Evolutionary conservation across 345 rosid species (phyloP).

Genomic region (Acer yangbiense): DNA sequence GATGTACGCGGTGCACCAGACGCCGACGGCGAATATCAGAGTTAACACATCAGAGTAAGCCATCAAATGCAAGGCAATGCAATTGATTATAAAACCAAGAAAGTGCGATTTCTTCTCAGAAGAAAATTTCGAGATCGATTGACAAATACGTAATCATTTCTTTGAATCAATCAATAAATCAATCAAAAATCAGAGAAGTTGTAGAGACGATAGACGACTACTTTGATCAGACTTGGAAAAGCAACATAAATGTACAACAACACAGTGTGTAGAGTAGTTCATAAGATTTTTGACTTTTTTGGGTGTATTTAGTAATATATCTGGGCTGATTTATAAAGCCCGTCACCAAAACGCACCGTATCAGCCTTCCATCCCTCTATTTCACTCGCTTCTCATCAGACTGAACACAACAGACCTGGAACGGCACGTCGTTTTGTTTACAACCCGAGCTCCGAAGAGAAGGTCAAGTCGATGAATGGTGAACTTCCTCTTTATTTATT

Average conservation of each 20-base stretch:
- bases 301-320: no score
- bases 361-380: no score
- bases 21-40: constrained; percentile 59
- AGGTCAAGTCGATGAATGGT: background rate
- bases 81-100: constrained; percentile 25
- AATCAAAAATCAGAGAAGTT: background rate
- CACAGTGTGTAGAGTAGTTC: no score
- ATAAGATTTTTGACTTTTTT: no score
- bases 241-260: no score
- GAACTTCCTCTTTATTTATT: background rate
- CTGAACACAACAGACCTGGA: no score
- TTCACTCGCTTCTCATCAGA: no score
- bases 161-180: background rate
- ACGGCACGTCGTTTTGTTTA: background rate
- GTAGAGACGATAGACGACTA: background rate
- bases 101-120: constrained; percentile 15
- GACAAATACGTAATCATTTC: background rate
- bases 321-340: no score
- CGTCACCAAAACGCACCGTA: no score
- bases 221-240: background rate
- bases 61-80: constrained; percentile 43
- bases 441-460: background rate
- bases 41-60: constrained; percentile 51
- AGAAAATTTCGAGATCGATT: background rate
- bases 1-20: constrained; percentile 87